phyloP scores from a whole-genome alignment of 1,139 yeast species.

The Yamadazyma triangularis region DNA sequence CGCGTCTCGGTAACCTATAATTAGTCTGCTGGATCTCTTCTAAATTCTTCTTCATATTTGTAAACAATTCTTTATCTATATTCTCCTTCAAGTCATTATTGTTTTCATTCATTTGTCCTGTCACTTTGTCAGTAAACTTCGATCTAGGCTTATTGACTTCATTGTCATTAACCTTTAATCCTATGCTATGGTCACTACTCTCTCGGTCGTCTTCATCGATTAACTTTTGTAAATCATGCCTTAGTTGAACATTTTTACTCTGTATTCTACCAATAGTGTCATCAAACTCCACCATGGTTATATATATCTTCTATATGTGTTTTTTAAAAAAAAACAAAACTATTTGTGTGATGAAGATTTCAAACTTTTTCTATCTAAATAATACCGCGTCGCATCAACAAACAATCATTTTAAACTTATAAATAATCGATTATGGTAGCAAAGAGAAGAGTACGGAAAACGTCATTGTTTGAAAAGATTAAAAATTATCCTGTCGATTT shows the following conservation, averaged over 20 bases:
- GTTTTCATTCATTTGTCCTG: no score
- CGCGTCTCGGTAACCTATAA: background rate
- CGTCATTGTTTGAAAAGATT: slow-evolving; percentile 35
- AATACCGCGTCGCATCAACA: no score
- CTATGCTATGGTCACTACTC: background rate
- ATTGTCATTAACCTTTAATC: background rate
- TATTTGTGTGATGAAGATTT: no score
- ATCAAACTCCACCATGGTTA: background rate
- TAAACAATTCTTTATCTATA: background rate
- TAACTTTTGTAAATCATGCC: background rate
- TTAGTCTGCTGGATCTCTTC: background rate
- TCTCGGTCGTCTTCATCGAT: background rate
- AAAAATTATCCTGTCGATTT: slow-evolving; percentile 56
- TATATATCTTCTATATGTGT: no score
- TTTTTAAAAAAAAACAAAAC: no score
- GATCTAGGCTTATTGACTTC: background rate
- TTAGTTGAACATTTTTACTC: background rate
- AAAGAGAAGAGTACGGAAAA: slow-evolving; percentile 19
- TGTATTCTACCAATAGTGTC: background rate
- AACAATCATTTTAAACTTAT: background rate
- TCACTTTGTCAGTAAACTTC: no score
- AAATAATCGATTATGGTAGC: background rate
- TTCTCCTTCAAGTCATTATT: no score
- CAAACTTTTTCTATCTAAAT: no score
- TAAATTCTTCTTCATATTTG: background rate